Conservation (phyloP, 495 filamentous ascomycete genomes). For the Aspergillus funiculosus region DNA sequence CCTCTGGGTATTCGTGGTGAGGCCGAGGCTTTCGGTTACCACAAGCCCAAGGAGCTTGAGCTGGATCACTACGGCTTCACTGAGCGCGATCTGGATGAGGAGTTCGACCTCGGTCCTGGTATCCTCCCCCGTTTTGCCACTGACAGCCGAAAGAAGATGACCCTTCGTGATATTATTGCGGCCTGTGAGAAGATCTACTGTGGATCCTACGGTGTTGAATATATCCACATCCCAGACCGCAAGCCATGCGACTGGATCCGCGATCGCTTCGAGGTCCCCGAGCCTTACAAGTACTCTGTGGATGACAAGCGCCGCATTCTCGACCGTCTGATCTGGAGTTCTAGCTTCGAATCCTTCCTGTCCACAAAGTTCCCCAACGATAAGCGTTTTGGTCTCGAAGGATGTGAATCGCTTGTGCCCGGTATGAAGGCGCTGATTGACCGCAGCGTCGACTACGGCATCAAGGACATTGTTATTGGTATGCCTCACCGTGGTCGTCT, state of each 20-base stretch:
- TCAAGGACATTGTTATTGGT: slow-evolving; percentile 98
- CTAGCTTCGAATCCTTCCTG: slow-evolving; percentile 90
- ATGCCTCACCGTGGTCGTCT: slow-evolving; percentile 99
- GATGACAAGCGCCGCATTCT: slow-evolving; percentile 97
- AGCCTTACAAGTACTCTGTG: slow-evolving; percentile 89
- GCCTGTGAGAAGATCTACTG: slow-evolving; percentile 96
- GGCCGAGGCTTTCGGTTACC: slow-evolving; percentile 78
- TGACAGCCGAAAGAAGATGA: slow-evolving; percentile 89
- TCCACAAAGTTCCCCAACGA: slow-evolving; percentile 98
- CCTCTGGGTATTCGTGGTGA: slow-evolving; percentile 88
- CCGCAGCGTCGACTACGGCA: slow-evolving; percentile 93
- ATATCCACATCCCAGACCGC: slow-evolving; percentile 96
- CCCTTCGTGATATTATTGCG: slow-evolving; percentile 83
- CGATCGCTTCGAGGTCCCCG: slow-evolving; percentile 86
- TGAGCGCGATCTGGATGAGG: slow-evolving; percentile 87
- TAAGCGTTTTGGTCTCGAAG: slow-evolving; percentile 97
- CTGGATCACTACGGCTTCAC: slow-evolving; percentile 91
- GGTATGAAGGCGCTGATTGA: slow-evolving; percentile 99
- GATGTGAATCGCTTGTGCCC: slow-evolving; percentile 90
- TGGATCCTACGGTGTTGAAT: slow-evolving; percentile 92
- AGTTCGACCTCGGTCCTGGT: slow-evolving; percentile 88
- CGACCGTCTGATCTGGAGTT: slow-evolving; percentile 96
- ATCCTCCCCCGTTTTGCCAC: slow-evolving; percentile 91
- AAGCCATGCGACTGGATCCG: slow-evolving; percentile 98
- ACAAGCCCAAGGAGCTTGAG: slow-evolving; percentile 85